A percentile compares a stretch with the other conserved stretches of the same genome.
These are phyloP conservation scores for Cyclotella atomus DNA, from an alignment of 108 stramenopile species.

Conservation along the genomic window DNA sequence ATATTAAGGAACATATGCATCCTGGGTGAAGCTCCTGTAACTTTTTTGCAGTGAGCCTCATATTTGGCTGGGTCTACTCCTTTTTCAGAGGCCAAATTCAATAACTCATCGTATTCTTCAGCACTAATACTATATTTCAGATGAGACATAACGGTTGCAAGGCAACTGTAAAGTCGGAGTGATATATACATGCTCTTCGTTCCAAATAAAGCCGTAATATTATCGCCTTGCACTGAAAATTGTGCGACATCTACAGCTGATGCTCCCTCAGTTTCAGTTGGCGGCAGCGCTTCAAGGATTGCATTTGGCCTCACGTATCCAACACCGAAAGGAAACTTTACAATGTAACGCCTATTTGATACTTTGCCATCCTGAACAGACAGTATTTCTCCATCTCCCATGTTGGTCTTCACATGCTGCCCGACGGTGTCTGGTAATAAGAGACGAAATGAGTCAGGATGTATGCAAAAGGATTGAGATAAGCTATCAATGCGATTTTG, in stretches of 20 bases:
- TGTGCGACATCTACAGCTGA: conserved; percentile 9
- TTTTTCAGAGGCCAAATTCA: conserved; percentile 48
- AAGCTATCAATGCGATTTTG: not conserved
- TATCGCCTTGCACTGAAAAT: conserved; percentile 31
- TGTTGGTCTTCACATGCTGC: conserved; percentile 68
- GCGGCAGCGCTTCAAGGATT: conserved; percentile 57
- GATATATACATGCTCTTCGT: conserved; percentile 78
- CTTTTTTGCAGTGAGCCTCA: conserved; percentile 61
- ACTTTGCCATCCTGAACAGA: conserved; percentile 41
- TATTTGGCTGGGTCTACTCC: conserved; percentile 57
- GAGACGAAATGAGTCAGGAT: conserved; percentile 24
- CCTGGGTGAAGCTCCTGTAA: conserved; percentile 30
- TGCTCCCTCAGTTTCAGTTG: conserved; percentile 49
- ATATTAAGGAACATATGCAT: conserved; percentile 64
- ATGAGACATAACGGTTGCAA: conserved; percentile 66
- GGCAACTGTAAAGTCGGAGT: conserved; percentile 68
- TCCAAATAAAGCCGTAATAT: conserved; percentile 66
- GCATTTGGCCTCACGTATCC: conserved; percentile 64
- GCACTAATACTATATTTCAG: conserved; percentile 43
- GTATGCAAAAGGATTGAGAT: conserved; percentile 27
- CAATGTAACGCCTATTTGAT: conserved; percentile 52
- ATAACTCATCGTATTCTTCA: conserved; percentile 34
- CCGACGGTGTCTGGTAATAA: conserved; percentile 54
- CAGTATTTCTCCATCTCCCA: conserved; percentile 77
- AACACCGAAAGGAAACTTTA: conserved; percentile 74